Evolutionary conservation across 768 basidiomycete species (phyloP).

Genomic region (Kockovaella imperatae): DNA sequence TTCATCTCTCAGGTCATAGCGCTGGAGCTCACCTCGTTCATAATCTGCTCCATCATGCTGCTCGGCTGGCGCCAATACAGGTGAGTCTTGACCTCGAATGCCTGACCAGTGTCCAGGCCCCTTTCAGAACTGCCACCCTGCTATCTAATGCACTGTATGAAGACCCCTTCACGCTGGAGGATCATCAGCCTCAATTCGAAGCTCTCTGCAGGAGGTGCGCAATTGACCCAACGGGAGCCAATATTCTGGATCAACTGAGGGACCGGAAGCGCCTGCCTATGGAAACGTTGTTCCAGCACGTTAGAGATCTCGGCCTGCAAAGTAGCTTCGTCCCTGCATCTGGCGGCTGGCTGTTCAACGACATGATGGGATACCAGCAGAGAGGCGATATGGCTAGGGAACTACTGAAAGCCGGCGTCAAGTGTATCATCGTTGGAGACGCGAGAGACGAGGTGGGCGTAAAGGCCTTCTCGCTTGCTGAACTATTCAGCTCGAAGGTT

Average conservation of each 20-base stretch:
- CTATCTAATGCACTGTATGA: constrained; percentile 70
- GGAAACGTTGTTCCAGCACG: constrained; percentile 52
- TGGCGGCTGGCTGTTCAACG: constrained; percentile 54
- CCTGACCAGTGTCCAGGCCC: constrained; percentile 46
- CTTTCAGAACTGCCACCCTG: constrained; percentile 59
- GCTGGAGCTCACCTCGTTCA: constrained; percentile 69
- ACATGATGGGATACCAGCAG: constrained; percentile 63
- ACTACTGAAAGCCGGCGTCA: constrained; percentile 55
- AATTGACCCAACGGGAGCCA: constrained; percentile 53
- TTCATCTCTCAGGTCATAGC: constrained; percentile 63
- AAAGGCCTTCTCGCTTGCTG: too few relatives aligned
- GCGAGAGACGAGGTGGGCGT: constrained; percentile 62
- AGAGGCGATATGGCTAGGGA: constrained; percentile 55
- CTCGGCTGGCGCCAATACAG: constrained; percentile 52
- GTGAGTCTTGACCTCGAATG: constrained; percentile 23
- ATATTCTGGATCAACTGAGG: constrained; percentile 52
- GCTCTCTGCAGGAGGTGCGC: constrained; percentile 56
- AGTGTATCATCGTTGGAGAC: constrained; percentile 60
- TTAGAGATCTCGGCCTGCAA: constrained; percentile 54
- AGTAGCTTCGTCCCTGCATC: constrained; percentile 62
- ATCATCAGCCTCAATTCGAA: constrained; percentile 58
- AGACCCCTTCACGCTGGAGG: constrained; percentile 56
- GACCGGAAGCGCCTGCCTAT: constrained; percentile 52
- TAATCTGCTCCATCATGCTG: constrained; percentile 63
- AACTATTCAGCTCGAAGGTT: not conserved